Evolutionary conservation across 305 asterid species (phyloP).

Genomic region (Solanum hybrid): DNA sequence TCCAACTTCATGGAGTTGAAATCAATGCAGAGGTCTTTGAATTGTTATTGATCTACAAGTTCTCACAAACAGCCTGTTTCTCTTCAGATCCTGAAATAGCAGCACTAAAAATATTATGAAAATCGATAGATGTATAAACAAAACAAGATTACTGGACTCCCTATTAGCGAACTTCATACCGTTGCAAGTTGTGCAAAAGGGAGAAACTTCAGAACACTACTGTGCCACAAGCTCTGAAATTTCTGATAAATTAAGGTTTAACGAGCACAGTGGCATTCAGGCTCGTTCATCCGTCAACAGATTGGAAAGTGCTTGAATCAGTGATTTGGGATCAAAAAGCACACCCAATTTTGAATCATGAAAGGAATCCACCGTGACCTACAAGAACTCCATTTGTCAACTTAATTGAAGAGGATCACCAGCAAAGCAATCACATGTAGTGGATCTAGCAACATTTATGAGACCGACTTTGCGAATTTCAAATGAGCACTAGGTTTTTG

Average conservation of each 20-base stretch:
- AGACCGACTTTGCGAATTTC: neutral
- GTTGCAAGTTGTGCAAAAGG: neutral
- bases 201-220: neutral
- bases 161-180: neutral
- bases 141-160: neutral
- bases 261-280: no score
- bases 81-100: no score
- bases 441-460: neutral
- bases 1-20: neutral
- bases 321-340: no score
- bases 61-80: no score
- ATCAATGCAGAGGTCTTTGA: neutral
- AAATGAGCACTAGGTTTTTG: neutral
- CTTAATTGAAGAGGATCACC: neutral
- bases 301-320: no score
- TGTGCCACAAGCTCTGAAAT: neutral
- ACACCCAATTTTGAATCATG: constrained; percentile 45
- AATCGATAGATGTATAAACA: neutral
- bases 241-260: neutral
- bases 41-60: no score
- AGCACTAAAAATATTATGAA: no score
- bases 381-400: constrained; percentile 16
- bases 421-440: neutral
- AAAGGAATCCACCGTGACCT: constrained; percentile 61
- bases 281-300: no score